These are phyloP conservation scores for Thelephora aurantiotincta DNA, from an alignment of 768 basidiomycete species.

Conservation along the genomic window DNA sequence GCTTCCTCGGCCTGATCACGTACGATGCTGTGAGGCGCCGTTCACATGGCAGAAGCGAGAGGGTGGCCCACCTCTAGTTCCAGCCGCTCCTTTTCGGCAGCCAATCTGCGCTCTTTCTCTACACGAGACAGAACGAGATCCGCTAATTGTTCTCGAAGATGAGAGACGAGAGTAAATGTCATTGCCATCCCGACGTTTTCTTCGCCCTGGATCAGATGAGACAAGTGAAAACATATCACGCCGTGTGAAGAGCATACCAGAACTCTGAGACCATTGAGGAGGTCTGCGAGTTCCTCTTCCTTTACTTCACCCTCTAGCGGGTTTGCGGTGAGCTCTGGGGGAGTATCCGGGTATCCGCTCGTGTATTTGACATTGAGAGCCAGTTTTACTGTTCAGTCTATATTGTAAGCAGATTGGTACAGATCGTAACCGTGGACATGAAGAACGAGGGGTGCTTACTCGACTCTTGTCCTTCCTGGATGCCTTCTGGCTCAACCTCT, in stretches of 20 bases:
- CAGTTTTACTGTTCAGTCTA: conserved; percentile 44
- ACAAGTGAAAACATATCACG: not conserved
- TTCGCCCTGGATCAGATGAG: conserved; percentile 36
- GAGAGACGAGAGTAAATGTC: conserved; percentile 88
- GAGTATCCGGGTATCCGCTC: conserved; percentile 68
- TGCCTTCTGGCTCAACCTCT: conserved; percentile 77
- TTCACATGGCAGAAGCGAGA: not conserved
- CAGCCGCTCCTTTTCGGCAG: conserved; percentile 57
- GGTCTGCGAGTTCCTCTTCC: conserved; percentile 36
- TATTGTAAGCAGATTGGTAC: conserved; percentile 5
- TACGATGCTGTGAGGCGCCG: not conserved
- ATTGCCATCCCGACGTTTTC: conserved; percentile 93
- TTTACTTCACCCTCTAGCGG: conserved; percentile 46
- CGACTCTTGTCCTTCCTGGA: conserved; percentile 43
- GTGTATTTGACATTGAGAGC: conserved; percentile 65
- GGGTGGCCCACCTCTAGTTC: conserved; percentile 51
- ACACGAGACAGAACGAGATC: conserved; percentile 44
- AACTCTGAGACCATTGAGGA: conserved; percentile 42
- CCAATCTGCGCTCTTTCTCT: conserved; percentile 42
- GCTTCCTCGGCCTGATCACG: conserved; percentile 66
- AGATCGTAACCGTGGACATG: not conserved
- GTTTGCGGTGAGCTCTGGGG: conserved; percentile 62
- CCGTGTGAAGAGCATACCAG: conserved; percentile 31
- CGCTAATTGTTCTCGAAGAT: conserved; percentile 67
- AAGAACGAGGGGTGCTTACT: conserved; percentile 24